Percentiles rank a stretch among this genome's conserved stretches.
phyloP scores from a whole-genome alignment of 2,329 filamentous ascomycete genomes.

The Aquanectria penicillioides region DNA sequence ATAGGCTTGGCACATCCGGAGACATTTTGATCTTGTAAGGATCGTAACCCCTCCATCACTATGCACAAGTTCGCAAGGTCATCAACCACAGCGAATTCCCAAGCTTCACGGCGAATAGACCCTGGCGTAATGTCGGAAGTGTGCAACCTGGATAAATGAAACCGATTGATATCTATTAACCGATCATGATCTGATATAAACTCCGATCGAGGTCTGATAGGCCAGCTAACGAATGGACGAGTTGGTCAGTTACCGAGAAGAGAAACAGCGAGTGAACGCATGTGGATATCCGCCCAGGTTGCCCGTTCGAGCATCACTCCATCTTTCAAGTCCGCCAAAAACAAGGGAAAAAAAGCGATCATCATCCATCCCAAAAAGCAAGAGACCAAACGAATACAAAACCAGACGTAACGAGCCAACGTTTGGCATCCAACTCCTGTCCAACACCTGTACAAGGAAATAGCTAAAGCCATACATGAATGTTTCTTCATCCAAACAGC shows the following conservation, averaged over 20 bases:
- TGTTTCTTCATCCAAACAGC: conserved; percentile 19
- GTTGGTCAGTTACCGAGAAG: background rate
- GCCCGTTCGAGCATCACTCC: conserved; percentile 5
- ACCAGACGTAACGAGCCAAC: background rate
- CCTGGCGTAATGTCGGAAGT: too few species aligned
- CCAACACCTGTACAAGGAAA: conserved; percentile 23
- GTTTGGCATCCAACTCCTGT: conserved; percentile 25
- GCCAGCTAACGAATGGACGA: conserved; percentile 18
- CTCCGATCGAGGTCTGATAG: conserved; percentile 5
- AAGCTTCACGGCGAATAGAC: too few species aligned
- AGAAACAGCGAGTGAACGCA: background rate
- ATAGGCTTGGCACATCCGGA: too few species aligned
- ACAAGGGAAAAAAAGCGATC: background rate
- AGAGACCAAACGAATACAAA: background rate
- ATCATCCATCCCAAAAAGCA: background rate
- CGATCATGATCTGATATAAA: conserved; percentile 7
- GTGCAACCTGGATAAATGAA: background rate
- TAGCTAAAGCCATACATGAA: conserved; percentile 13
- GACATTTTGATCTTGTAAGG: too few species aligned
- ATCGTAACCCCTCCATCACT: too few species aligned
- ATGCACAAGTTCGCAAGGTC: too few species aligned
- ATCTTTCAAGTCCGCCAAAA: conserved; percentile 5
- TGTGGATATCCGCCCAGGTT: background rate
- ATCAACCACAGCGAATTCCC: too few species aligned
- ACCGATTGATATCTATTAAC: conserved; percentile 16